Evolutionary conservation across 106 monocot genomes (phyloP).

Genomic region (Dioscorea zingiberensis): DNA sequence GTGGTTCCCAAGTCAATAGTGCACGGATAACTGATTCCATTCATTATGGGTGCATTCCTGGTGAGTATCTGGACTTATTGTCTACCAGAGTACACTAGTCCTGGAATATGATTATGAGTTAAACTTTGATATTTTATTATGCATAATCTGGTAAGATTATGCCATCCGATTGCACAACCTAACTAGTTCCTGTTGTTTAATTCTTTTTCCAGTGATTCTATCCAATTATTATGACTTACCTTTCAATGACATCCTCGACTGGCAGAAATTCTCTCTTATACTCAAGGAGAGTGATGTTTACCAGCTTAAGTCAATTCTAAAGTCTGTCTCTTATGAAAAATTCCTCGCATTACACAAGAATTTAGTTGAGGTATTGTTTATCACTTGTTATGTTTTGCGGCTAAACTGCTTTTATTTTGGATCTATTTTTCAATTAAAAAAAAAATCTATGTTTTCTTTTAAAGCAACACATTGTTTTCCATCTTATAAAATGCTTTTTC

Average conservation of each 20-base stretch:
- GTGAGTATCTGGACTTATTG: slow-evolving; percentile 18
- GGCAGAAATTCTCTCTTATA: slow-evolving; percentile 73
- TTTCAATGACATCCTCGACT: slow-evolving; percentile 86
- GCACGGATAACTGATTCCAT: slow-evolving; percentile 93
- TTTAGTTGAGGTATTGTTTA: slow-evolving; percentile 60
- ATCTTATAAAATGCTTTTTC: no score
- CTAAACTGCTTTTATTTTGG: no score
- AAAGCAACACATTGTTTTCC: no score
- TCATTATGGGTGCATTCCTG: slow-evolving; percentile 95
- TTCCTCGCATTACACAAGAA: slow-evolving; percentile 60
- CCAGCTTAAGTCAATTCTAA: slow-evolving; percentile 72
- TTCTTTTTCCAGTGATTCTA: slow-evolving; percentile 64
- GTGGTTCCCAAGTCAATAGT: slow-evolving; percentile 98
- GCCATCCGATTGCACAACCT: no score
- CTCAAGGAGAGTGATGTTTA: slow-evolving; percentile 91
- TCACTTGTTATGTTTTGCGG: background rate
- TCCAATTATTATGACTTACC: slow-evolving; percentile 97
- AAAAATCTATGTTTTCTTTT: no score
- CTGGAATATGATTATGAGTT: no score
- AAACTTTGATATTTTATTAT: no score
- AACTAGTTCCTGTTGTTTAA: no score
- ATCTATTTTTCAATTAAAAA: no score
- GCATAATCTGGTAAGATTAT: no score
- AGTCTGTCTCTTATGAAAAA: slow-evolving; percentile 54
- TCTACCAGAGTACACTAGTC: no score